Evolutionary conservation across 805 yeast species (phyloP).

Genomic region (Zygosaccharomyces pseudorouxii): DNA sequence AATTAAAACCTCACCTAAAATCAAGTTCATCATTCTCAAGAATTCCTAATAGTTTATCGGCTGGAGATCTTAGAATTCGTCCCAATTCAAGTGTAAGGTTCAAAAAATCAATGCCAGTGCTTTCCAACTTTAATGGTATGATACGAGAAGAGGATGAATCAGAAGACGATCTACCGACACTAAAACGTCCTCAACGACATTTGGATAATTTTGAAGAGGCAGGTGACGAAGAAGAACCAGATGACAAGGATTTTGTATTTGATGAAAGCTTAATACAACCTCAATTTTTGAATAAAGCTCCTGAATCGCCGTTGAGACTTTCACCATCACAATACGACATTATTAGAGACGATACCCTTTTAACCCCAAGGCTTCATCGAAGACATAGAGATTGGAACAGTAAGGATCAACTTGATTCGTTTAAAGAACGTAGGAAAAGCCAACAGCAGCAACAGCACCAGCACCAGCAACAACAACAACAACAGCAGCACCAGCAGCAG

Average conservation of each 20-base stretch:
- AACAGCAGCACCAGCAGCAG: conserved; percentile 1
- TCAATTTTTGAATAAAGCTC: conserved; percentile 22
- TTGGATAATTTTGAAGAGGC: conserved; percentile 16
- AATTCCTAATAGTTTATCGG: conserved; percentile 29
- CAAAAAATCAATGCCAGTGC: conserved; percentile 30
- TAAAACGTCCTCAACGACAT: conserved; percentile 3
- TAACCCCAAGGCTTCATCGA: conserved; percentile 29
- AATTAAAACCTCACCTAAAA: conserved; percentile 20
- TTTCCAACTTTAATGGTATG: conserved; percentile 15
- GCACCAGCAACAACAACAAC: neutral
- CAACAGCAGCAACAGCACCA: neutral
- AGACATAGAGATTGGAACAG: conserved; percentile 23
- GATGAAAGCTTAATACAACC: conserved; percentile 28
- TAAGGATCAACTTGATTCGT: conserved; percentile 19
- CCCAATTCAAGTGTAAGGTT: conserved; percentile 21
- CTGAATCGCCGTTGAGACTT: conserved; percentile 18
- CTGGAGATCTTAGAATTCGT: conserved; percentile 23
- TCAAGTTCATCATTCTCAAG: conserved; percentile 1
- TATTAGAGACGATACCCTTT: conserved; percentile 23
- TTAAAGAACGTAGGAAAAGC: conserved; percentile 19
- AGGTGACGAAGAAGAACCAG: conserved; percentile 15
- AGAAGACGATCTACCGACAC: neutral
- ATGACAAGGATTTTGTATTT: conserved; percentile 23
- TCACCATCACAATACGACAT: conserved; percentile 30
- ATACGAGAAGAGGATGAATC: conserved; percentile 17